Conservation (phyloP, 2,329 filamentous ascomycete species). For the Xylariaceae sp. region DNA sequence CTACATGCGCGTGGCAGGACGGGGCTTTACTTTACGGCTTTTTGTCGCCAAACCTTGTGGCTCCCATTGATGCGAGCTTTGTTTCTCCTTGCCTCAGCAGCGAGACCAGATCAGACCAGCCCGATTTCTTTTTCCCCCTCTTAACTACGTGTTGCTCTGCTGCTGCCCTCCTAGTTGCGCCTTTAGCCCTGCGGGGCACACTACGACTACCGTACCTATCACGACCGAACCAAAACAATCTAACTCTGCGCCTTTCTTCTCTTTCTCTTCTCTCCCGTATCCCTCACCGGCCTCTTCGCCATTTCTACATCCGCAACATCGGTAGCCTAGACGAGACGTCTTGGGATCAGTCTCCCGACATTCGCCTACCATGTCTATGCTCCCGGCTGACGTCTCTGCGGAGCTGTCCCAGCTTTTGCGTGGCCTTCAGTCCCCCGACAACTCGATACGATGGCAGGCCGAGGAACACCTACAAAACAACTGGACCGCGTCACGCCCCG, state of each 20-base stretch:
- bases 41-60: background rate
- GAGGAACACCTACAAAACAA: conserved; percentile 88
- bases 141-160: background rate
- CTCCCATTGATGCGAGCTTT: background rate
- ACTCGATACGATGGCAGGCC: conserved; percentile 75
- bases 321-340: conserved; percentile 4
- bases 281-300: background rate
- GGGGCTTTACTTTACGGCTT: background rate
- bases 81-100: background rate
- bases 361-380: conserved; percentile 66
- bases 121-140: background rate
- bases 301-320: conserved; percentile 3
- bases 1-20: background rate
- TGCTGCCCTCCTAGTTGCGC: conserved; percentile 16
- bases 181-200: conserved; percentile 22
- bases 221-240: conserved; percentile 6
- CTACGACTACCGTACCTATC: conserved; percentile 3
- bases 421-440: conserved; percentile 86
- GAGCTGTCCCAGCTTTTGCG: conserved; percentile 83
- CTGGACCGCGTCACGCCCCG: conserved; percentile 78
- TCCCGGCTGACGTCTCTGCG: conserved; percentile 76
- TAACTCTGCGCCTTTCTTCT: background rate
- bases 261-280: background rate
- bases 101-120: background rate
- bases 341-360: conserved; percentile 1